phyloP scores from a whole-genome alignment of 1,284 basidiomycete species.

The Apiotrichum mycotoxinovorans region DNA sequence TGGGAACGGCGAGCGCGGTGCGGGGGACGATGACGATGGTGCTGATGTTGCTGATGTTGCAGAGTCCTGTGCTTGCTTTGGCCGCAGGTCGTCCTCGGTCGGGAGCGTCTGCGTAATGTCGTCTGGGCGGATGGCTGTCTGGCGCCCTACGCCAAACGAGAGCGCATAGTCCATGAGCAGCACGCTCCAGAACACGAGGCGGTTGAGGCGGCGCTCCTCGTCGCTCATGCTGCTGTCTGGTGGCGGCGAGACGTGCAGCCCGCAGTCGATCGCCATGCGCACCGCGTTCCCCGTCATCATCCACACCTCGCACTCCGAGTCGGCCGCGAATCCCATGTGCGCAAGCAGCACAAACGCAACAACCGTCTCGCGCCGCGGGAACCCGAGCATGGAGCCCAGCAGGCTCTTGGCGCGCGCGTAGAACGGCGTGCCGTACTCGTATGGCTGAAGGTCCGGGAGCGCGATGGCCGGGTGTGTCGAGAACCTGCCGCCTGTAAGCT shows the following conservation, averaged over 20 bases:
- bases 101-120: slow-evolving; percentile 15
- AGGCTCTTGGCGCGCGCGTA: slow-evolving; percentile 28
- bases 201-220: slow-evolving; percentile 10
- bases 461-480: slow-evolving; percentile 32
- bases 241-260: slow-evolving; percentile 22
- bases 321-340: slow-evolving; percentile 30
- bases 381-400: slow-evolving; percentile 29
- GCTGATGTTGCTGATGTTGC: no score
- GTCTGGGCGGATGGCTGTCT: slow-evolving; percentile 9
- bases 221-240: slow-evolving; percentile 1
- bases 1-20: slow-evolving; percentile 25
- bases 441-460: slow-evolving; percentile 24
- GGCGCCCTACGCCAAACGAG: slow-evolving; percentile 13
- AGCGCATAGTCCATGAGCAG: slow-evolving; percentile 13
- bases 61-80: neutral
- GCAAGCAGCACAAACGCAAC: slow-evolving; percentile 27
- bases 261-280: slow-evolving; percentile 32
- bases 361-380: slow-evolving; percentile 34
- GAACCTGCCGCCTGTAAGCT: slow-evolving; percentile 27
- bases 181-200: slow-evolving; percentile 16
- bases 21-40: neutral
- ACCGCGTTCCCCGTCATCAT: slow-evolving; percentile 36
- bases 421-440: slow-evolving; percentile 34
- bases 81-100: slow-evolving; percentile 5
- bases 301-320: slow-evolving; percentile 36